Evolutionary conservation across 2,329 filamentous ascomycete genomes (phyloP).

Genomic region (Botrytis sinoallii): DNA sequence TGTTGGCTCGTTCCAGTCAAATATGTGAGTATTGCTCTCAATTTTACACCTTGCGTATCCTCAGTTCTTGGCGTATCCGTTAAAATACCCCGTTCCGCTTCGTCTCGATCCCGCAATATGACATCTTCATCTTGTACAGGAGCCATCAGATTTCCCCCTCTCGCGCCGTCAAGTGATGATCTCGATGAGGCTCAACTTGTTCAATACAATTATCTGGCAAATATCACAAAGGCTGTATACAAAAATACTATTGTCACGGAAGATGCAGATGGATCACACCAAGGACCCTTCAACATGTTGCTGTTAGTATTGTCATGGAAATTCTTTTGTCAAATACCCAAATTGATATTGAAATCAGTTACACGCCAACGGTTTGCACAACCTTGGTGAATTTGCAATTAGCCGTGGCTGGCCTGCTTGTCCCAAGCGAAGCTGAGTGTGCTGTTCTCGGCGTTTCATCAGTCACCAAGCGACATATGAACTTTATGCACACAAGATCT

Average conservation of each 20-base stretch:
- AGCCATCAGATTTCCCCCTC: background rate
- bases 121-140: background rate
- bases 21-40: background rate
- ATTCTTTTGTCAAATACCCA: background rate
- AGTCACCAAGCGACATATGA: background rate
- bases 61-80: background rate
- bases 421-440: background rate
- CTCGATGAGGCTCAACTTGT: background rate
- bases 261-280: background rate
- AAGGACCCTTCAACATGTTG: slow-evolving; percentile 7
- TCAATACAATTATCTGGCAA: background rate
- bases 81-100: background rate
- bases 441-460: background rate
- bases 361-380: background rate
- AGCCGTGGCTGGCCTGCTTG: background rate
- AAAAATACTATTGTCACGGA: background rate
- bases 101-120: background rate
- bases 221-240: background rate
- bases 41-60: background rate
- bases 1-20: background rate
- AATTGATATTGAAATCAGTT: background rate
- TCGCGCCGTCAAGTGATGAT: background rate
- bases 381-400: background rate
- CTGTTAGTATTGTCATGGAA: background rate
- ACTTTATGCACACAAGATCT: background rate